Base-by-base conservation (phyloP, 371 early-diverging fungal species). In the Rhizopus microsporus region DNA sequence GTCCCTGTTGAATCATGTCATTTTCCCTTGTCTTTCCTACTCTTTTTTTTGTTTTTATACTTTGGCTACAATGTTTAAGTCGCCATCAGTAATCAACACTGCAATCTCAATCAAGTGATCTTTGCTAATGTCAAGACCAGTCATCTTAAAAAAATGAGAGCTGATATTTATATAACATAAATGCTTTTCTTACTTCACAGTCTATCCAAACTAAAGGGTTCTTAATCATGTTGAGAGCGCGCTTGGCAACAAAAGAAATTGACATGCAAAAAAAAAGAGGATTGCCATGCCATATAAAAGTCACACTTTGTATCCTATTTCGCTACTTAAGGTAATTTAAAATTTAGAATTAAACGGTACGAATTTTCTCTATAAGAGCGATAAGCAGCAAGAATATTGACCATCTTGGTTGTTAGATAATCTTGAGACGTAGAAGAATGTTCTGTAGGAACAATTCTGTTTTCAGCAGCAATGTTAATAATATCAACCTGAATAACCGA, bases 181-280 rank as follows among this genome's bases (percentile, higher is more conserved):
- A 7, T 17, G 8, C 8, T 9, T 29, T 47, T 37, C 46, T 23
- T 68, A 81, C 86, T 71, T 93, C 94, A 62, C 93, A 90, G 65
- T 95, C 95, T 59, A 95, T 88, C 95, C 95, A 95, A 32, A 95
- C 91, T 39, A 95, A 75, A 30, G 90, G 88, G 43, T 67, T 59
- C 17, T 68, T 68, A 13, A 77, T 72, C 74, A 74, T 72, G 48
- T 48, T 71, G 23, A 50, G 45, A 12, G 49, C 30, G 8, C 46
- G 46, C 23, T 46, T 17, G 29, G 30, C 30, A 5, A 46, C 9
- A 15, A 46, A 29, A 46, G 46, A 46, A 46, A 46, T 9, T 29
- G 46, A 46, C 46, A 46, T 46, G 23, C 23, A 23, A 23, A 23
- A 23, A 23, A 23, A 23, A 23, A 23, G 23, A 23, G 23, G 23